Conservation (phyloP, 352 stramenopile genomes). For the Globisporangium heterothallicum region DNA sequence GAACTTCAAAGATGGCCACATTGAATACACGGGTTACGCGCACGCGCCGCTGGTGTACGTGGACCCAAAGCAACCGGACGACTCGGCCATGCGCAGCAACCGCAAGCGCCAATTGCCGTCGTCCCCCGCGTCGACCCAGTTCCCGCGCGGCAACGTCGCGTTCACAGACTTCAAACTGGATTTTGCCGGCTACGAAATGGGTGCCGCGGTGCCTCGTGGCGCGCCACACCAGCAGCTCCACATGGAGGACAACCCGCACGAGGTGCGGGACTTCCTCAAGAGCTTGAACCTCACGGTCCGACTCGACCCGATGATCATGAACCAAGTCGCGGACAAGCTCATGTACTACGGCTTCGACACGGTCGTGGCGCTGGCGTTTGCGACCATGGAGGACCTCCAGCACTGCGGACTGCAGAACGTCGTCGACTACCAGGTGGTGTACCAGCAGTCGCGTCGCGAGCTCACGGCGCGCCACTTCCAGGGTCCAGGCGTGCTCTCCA, state of each 20-base stretch:
- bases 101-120: slow-evolving; percentile 28
- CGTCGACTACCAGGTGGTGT: slow-evolving; percentile 41
- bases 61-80: slow-evolving; percentile 8
- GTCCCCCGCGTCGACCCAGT: slow-evolving; percentile 13
- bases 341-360: slow-evolving; percentile 59
- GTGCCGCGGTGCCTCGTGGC: too few species aligned
- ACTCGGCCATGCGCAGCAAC: slow-evolving; percentile 26
- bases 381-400: slow-evolving; percentile 37
- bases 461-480: slow-evolving; percentile 36
- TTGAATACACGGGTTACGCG: slow-evolving; percentile 10
- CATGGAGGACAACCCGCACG: slow-evolving; percentile 16
- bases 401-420: slow-evolving; percentile 30
- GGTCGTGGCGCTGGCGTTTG: slow-evolving; percentile 46
- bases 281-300: slow-evolving; percentile 35
- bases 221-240: too few species aligned
- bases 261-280: slow-evolving; percentile 49
- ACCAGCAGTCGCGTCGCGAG: slow-evolving; percentile 36
- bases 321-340: slow-evolving; percentile 30
- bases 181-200: slow-evolving; percentile 47
- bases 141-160: slow-evolving; percentile 11
- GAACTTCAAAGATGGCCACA: slow-evolving; percentile 1
- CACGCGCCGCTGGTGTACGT: slow-evolving; percentile 17
- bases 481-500: slow-evolving; percentile 28
- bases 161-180: slow-evolving; percentile 60
- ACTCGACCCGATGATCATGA: slow-evolving; percentile 25